A percentile compares a stretch with the other conserved stretches of the same genome.
These are phyloP conservation scores for Schizopora paradoxa DNA, from an alignment of 1,284 basidiomycete species.

Conservation along the genomic window DNA sequence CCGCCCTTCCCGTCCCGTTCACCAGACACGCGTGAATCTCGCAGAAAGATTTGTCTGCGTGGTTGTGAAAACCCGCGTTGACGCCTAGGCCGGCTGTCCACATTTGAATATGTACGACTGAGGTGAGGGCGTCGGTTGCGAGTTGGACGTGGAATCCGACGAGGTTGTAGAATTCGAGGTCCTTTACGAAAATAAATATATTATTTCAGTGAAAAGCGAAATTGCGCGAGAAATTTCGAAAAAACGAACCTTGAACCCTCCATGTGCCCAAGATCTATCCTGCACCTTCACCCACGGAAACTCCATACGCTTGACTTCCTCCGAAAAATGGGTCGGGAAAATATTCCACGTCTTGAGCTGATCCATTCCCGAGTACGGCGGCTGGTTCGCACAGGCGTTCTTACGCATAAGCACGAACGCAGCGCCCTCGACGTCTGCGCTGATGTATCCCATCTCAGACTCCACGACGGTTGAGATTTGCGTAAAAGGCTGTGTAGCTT, in stretches of 20 bases:
- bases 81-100: slow-evolving; percentile 28
- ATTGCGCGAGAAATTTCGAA: not conserved
- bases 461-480: slow-evolving; percentile 10
- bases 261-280: slow-evolving; percentile 24
- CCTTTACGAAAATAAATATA: slow-evolving; percentile 13
- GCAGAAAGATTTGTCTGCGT: slow-evolving; percentile 23
- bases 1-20: slow-evolving; percentile 25
- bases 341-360: slow-evolving; percentile 22
- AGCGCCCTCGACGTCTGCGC: slow-evolving; percentile 23
- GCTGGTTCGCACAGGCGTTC: slow-evolving; percentile 4
- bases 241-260: slow-evolving; percentile 16
- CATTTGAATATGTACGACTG: slow-evolving; percentile 25
- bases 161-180: slow-evolving; percentile 30
- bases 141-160: slow-evolving; percentile 28
- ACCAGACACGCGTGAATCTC: slow-evolving; percentile 28
- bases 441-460: slow-evolving; percentile 13
- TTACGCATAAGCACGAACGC: slow-evolving; percentile 24
- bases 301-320: slow-evolving; percentile 20
- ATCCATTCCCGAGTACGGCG: slow-evolving; percentile 24
- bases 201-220: not conserved
- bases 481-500: slow-evolving; percentile 13
- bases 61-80: slow-evolving; percentile 9
- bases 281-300: slow-evolving; percentile 28
- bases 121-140: slow-evolving; percentile 25
- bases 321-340: slow-evolving; percentile 18